Conservation (phyloP, 2,329 filamentous ascomycete genomes). For the Pseudocercospora fijiensis region DNA sequence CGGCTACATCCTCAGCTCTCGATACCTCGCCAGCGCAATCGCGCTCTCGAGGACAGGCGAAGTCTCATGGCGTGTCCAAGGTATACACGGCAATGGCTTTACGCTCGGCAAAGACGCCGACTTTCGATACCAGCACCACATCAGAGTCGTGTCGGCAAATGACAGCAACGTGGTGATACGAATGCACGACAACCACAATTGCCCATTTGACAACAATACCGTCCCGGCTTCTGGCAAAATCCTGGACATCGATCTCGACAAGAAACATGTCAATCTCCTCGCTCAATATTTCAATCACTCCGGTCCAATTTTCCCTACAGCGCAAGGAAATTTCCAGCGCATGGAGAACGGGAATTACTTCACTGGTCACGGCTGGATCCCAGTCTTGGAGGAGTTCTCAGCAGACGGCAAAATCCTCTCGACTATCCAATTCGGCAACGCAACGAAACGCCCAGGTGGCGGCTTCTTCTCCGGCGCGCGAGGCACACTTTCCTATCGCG, state of each 20-base stretch:
- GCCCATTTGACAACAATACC: slow-evolving; percentile 24
- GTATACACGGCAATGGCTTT: slow-evolving; percentile 20
- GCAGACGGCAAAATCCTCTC: slow-evolving; percentile 14
- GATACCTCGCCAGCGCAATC: slow-evolving; percentile 25
- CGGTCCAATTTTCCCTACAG: slow-evolving; percentile 23
- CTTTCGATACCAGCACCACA: slow-evolving; percentile 29
- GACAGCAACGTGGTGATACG: slow-evolving; percentile 9
- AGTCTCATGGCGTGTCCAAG: slow-evolving; percentile 24
- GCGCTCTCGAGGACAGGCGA: slow-evolving; percentile 19
- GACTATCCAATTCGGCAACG: slow-evolving; percentile 27
- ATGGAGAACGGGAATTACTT: slow-evolving; percentile 24
- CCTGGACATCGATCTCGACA: slow-evolving; percentile 17
- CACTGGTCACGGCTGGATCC: slow-evolving; percentile 24
- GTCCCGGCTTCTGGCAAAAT: slow-evolving; percentile 25
- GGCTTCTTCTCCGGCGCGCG: slow-evolving; percentile 10
- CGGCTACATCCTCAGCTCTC: slow-evolving; percentile 27
- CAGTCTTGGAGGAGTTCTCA: slow-evolving; percentile 26
- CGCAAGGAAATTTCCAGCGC: slow-evolving; percentile 23
- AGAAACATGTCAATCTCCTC: slow-evolving; percentile 16
- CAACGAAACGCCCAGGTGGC: slow-evolving; percentile 8
- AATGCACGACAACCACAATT: slow-evolving; percentile 27
- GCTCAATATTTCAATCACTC: slow-evolving; percentile 18
- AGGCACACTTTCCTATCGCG: slow-evolving; percentile 24
- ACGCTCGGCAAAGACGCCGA: slow-evolving; percentile 14
- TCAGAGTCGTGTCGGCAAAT: slow-evolving; percentile 16